These are phyloP conservation scores for Eucalyptus curtisii DNA, from an alignment of 345 rosid species.

Conservation along the genomic window DNA sequence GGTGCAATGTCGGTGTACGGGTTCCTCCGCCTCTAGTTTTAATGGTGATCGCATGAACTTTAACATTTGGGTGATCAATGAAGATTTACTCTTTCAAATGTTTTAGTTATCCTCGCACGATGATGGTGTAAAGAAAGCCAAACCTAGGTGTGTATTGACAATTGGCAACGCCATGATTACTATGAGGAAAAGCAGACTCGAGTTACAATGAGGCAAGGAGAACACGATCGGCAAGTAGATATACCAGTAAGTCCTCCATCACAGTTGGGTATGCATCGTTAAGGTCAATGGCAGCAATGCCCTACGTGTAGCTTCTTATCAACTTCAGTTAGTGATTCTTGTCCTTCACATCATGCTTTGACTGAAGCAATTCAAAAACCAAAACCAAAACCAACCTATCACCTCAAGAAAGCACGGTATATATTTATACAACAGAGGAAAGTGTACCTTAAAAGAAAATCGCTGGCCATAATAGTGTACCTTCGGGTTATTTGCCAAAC, in stretches of 20 bases:
- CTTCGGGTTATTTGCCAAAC: slow-evolving; percentile 65
- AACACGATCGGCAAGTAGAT: background rate
- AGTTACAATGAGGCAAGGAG: background rate
- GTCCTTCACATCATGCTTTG: slow-evolving; percentile 67
- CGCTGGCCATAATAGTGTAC: slow-evolving; percentile 60
- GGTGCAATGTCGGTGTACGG: background rate
- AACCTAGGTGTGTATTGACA: background rate
- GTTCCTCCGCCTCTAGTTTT: background rate
- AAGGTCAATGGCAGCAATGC: slow-evolving; percentile 64
- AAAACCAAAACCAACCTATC: background rate
- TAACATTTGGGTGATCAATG: too few species aligned
- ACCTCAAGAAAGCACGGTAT: background rate
- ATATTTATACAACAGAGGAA: background rate
- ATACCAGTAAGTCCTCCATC: slow-evolving; percentile 78
- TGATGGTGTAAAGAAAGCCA: background rate
- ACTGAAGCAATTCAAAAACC: slow-evolving; percentile 10
- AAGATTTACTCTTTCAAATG: too few species aligned
- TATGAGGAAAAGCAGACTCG: background rate
- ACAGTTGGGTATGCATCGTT: slow-evolving; percentile 80
- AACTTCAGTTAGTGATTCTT: slow-evolving; percentile 44
- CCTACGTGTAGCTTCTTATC: slow-evolving; percentile 45
- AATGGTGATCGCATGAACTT: too few species aligned
- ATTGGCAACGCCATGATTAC: background rate
- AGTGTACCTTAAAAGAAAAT: slow-evolving; percentile 75
- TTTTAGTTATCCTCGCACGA: too few species aligned